Base-by-base conservation (phyloP, 1,284 basidiomycete species). In the Lentinus polychrous region DNA sequence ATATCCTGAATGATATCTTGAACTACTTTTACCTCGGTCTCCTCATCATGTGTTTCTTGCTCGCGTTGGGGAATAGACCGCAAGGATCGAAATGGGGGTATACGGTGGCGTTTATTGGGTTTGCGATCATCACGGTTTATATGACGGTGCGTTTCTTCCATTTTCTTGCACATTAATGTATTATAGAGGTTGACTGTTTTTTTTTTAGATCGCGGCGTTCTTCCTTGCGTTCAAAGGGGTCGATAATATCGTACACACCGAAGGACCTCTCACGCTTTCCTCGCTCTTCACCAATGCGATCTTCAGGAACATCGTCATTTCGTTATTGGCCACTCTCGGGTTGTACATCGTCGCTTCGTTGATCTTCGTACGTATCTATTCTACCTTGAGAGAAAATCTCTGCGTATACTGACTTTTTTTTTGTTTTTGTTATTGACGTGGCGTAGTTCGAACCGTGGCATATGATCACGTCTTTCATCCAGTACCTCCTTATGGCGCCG, bases 401-500 rank as follows among this genome's bases (percentile, higher is more conserved):
- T 18, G 15, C 22, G 17, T 18, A 46, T 10, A 36, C 23, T 38
- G 17, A n/a, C 33, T 34, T 8, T 10, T 38, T 42, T 49, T 40
- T 41, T 46, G 31, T 35, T 40, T 36, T 46, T 52, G 52, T 48
- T n/a, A n/a, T n/a, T n/a, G n/a, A n/a, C n/a, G n/a, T 18, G 14
- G 22, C 53, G 38, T 55, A 88, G 85, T 83, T 91, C 58, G 88
- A 94, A 60, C 92, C 91, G 2, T 89, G 90, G 83, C 93, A 95
- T 60, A 85, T 90, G 86, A 76, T 96, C 61, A 96, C 94, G 0
- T 91, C 86, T n/a, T 95, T 96, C 68, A 37, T 94, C 12, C 94
- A 97, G 65, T 98, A 97, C 62, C 70, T 94, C 18, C 74, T 98
- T 47, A 81, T 95, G 72, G 87, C 91, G 0, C 94, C 95, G 3